phyloP scores from a whole-genome alignment of 139 green algal species.

The Auxenochlorella pyrenoidosa region DNA sequence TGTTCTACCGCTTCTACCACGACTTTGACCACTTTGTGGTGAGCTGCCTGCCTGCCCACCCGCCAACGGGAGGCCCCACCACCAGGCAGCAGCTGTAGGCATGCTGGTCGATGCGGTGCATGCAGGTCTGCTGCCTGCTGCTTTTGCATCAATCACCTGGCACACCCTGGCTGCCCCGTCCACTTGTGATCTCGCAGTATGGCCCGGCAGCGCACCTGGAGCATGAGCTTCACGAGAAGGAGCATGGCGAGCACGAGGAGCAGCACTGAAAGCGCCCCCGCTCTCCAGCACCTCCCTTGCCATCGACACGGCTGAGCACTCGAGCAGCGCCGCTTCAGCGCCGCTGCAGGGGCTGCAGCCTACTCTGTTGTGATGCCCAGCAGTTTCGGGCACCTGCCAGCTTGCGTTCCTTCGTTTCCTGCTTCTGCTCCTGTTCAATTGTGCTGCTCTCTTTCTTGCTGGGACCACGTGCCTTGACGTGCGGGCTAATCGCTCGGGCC shows the following conservation, averaged over 20 bases:
- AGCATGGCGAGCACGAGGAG: conserved; percentile 21
- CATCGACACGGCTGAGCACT: not conserved
- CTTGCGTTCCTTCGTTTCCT: not conserved
- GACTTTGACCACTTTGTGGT: conserved; percentile 70
- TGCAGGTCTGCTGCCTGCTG: not conserved
- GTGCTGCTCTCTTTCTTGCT: not conserved
- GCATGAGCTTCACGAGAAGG: conserved; percentile 59
- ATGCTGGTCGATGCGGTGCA: not conserved
- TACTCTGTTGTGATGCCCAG: no score
- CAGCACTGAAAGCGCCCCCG: not conserved
- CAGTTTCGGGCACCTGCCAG: not conserved
- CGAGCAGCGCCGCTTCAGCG: no score
- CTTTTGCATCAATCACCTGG: not conserved
- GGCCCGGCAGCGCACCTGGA: conserved; percentile 66
- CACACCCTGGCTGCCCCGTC: not conserved
- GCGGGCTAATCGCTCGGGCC: no score
- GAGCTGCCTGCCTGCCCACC: conserved; percentile 9
- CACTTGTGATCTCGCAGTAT: conserved; percentile 41
- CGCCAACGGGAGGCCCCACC: no score
- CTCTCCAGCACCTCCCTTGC: not conserved
- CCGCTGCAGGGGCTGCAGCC: no score
- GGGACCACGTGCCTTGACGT: no score
- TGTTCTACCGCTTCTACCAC: conserved; percentile 78
- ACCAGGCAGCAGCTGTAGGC: not conserved
- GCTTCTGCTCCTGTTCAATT: not conserved